Percentiles rank a stretch among this genome's conserved stretches.
phyloP scores from a whole-genome alignment of 768 basidiomycete genomes.

The Boletellus emodensis region DNA sequence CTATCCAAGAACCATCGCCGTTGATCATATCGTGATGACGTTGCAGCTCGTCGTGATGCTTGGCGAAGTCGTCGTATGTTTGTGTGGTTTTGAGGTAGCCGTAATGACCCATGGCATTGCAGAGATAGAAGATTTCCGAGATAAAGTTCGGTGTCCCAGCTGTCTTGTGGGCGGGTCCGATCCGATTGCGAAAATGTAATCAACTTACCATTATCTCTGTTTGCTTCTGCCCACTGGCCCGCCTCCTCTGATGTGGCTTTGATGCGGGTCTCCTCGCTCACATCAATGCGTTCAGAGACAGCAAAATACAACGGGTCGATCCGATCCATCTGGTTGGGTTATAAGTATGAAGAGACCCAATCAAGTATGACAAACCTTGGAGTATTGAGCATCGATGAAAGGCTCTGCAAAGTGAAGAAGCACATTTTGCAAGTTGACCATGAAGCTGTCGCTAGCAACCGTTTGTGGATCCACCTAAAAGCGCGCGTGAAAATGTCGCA shows the following conservation, averaged over 20 bases:
- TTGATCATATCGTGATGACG: conserved; percentile 72
- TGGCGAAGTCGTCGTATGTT: conserved; percentile 65
- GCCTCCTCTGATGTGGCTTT: conserved; percentile 90
- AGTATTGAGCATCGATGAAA: conserved; percentile 88
- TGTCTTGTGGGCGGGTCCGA: conserved; percentile 18
- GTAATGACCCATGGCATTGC: conserved; percentile 83
- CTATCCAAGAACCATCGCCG: conserved; percentile 78
- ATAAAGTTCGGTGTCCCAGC: conserved; percentile 85
- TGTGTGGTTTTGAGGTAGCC: conserved; percentile 82
- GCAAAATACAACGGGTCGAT: conserved; percentile 84
- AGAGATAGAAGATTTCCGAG: conserved; percentile 89
- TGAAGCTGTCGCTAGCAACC: conserved; percentile 87
- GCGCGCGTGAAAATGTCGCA: neutral
- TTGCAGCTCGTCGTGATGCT: conserved; percentile 73
- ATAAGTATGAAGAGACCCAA: conserved; percentile 4
- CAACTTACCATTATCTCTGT: conserved; percentile 44
- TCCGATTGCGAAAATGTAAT: neutral
- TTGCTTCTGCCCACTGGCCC: conserved; percentile 58
- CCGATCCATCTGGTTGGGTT: conserved; percentile 66
- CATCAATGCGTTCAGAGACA: conserved; percentile 64
- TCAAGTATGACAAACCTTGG: conserved; percentile 54
- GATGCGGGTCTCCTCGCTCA: conserved; percentile 89
- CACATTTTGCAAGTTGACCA: conserved; percentile 85
- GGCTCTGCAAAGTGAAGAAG: conserved; percentile 86
- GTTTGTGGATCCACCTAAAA: conserved; percentile 75